phyloP scores from a whole-genome alignment of 805 yeast species.

The Candida quercuum region DNA sequence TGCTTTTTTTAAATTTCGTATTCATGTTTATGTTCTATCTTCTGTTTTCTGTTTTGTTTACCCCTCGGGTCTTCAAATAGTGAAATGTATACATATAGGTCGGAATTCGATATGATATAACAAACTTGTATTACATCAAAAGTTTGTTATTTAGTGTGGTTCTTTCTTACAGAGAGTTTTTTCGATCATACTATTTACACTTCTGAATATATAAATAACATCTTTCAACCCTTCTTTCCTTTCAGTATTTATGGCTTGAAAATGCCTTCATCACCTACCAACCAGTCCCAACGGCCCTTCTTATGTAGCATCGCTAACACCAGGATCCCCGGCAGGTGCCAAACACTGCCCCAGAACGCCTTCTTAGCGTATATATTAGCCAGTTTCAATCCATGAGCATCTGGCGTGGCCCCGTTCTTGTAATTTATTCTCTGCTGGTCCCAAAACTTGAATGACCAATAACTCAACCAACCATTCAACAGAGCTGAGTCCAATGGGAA shows the following conservation, averaged over 20 bases:
- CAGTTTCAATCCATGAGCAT: conserved; percentile 49
- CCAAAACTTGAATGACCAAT: conserved; percentile 80
- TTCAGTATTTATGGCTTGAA: conserved; percentile 12
- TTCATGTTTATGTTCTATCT: no score
- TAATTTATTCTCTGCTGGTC: conserved; percentile 67
- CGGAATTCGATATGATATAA: no score
- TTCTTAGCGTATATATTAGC: conserved; percentile 74
- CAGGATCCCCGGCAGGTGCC: conserved; percentile 88
- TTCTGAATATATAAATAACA: neutral
- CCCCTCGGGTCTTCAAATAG: neutral
- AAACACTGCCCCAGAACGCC: conserved; percentile 89
- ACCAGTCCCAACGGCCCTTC: conserved; percentile 89
- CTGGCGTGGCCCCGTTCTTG: conserved; percentile 33
- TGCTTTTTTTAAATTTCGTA: no score
- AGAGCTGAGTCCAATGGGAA: conserved; percentile 79
- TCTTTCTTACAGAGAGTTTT: no score
- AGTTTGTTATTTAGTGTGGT: no score
- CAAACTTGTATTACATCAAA: no score
- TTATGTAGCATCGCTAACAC: conserved; percentile 93
- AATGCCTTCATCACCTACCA: conserved; percentile 29
- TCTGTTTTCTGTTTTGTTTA: neutral
- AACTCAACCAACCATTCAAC: conserved; percentile 82
- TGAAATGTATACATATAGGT: neutral
- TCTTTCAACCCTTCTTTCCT: no score
- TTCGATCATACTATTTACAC: neutral